Percentiles rank a stretch among this genome's conserved stretches.
Conservation (phyloP, 768 basidiomycete genomes). For the Mycena capillaripes region DNA sequence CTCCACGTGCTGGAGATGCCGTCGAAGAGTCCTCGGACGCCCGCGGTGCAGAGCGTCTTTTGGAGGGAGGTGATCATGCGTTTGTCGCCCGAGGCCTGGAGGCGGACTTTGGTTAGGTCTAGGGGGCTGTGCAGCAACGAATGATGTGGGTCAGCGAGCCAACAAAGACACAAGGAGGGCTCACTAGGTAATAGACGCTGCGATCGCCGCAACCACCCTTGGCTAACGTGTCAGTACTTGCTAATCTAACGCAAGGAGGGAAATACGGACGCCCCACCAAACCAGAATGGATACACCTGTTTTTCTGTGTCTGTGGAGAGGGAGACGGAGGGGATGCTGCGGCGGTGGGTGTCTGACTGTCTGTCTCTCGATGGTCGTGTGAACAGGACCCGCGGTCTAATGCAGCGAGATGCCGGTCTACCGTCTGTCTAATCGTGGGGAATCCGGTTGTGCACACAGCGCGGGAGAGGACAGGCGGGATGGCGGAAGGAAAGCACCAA, state of each 20-base stretch:
- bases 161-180: conserved; percentile 34
- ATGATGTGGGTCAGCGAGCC: not conserved
- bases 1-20: conserved; percentile 92
- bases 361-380: conserved; percentile 29
- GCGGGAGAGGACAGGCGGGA: no score
- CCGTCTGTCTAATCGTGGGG: not conserved
- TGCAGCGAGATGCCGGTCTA: conserved; percentile 1
- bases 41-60: conserved; percentile 88
- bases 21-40: conserved; percentile 82
- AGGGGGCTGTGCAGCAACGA: conserved; percentile 72
- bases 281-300: conserved; percentile 88
- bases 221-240: not conserved
- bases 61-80: conserved; percentile 87
- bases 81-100: conserved; percentile 94
- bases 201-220: conserved; percentile 88
- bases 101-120: conserved; percentile 91
- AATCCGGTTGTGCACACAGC: not conserved
- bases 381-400: conserved; percentile 27
- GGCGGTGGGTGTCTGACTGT: conserved; percentile 18
- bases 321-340: no score
- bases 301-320: conserved; percentile 59
- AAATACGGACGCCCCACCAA: conserved; percentile 69
- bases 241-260: no score
- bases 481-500: no score
- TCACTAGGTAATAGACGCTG: conserved; percentile 90